Evolutionary conservation across 2,329 filamentous ascomycete species (phyloP).

Genomic region (Cordyceps farinosa): DNA sequence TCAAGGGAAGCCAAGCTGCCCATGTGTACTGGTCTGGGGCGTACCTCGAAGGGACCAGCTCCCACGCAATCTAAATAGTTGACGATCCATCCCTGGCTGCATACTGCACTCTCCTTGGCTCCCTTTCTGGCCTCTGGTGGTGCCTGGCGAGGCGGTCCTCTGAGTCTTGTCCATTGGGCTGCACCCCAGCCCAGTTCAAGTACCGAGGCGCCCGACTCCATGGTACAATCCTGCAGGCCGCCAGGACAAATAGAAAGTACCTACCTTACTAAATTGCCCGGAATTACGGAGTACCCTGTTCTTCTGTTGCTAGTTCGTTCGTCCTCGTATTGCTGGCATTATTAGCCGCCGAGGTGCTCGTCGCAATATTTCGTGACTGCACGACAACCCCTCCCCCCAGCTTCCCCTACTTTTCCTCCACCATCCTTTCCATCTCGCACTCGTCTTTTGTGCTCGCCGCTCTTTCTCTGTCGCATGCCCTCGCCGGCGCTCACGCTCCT

Average conservation of each 20-base stretch:
- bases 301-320: background rate
- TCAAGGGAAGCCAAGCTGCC: too few relatives aligned
- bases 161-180: background rate
- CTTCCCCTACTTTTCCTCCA: background rate
- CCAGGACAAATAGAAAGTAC: background rate
- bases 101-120: background rate
- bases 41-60: background rate
- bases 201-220: background rate
- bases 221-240: background rate
- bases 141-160: background rate
- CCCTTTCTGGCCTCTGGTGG: background rate
- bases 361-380: background rate
- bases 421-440: constrained; percentile 8
- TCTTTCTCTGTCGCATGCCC: constrained; percentile 7
- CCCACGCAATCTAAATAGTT: background rate
- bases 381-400: background rate
- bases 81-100: background rate
- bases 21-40: too few relatives aligned
- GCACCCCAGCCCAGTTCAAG: background rate
- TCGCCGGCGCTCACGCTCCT: constrained; percentile 2
- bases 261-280: too few relatives aligned
- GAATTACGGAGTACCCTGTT: background rate
- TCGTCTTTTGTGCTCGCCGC: constrained; percentile 8
- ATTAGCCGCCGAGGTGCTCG: background rate
- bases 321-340: background rate